These are phyloP conservation scores for Triangularia setosa DNA, from an alignment of 2,329 filamentous ascomycete genomes.

Conservation along the genomic window DNA sequence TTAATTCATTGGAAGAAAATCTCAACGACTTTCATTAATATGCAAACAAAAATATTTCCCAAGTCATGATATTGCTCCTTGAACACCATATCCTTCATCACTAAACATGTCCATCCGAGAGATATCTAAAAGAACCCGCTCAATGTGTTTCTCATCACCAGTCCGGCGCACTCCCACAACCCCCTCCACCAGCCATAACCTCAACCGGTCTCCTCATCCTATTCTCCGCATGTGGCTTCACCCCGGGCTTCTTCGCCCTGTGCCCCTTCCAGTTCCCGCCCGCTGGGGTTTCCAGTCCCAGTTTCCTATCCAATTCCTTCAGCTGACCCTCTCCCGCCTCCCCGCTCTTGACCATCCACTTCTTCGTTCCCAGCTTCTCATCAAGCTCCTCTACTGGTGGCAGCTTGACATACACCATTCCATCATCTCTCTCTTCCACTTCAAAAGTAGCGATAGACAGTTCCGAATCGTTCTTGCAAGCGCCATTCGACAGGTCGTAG, in stretches of 20 bases:
- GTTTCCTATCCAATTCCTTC: slow-evolving; percentile 44
- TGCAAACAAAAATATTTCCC: background rate
- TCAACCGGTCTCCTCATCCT: slow-evolving; percentile 36
- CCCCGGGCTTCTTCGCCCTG: slow-evolving; percentile 41
- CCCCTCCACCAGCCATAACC: slow-evolving; percentile 33
- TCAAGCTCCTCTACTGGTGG: slow-evolving; percentile 80
- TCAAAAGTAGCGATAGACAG: slow-evolving; percentile 81
- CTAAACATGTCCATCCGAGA: background rate
- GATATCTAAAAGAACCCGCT: background rate
- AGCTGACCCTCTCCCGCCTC: slow-evolving; percentile 48
- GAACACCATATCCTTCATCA: background rate
- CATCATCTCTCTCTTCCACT: slow-evolving; percentile 68
- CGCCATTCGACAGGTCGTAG: slow-evolving; percentile 69
- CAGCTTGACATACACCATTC: slow-evolving; percentile 74
- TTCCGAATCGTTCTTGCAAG: slow-evolving; percentile 68
- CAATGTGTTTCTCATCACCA: slow-evolving; percentile 35
- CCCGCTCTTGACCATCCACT: slow-evolving; percentile 73
- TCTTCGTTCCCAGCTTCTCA: slow-evolving; percentile 68
- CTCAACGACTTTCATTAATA: background rate
- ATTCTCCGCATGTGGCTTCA: slow-evolving; percentile 32
- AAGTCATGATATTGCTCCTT: background rate
- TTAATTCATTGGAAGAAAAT: background rate
- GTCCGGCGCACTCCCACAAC: slow-evolving; percentile 42
- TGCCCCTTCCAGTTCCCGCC: slow-evolving; percentile 33
- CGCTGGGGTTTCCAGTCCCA: slow-evolving; percentile 41